These are phyloP conservation scores for Pezicula rhizophila DNA, from an alignment of 2,329 filamentous ascomycete species.

Conservation along the genomic window DNA sequence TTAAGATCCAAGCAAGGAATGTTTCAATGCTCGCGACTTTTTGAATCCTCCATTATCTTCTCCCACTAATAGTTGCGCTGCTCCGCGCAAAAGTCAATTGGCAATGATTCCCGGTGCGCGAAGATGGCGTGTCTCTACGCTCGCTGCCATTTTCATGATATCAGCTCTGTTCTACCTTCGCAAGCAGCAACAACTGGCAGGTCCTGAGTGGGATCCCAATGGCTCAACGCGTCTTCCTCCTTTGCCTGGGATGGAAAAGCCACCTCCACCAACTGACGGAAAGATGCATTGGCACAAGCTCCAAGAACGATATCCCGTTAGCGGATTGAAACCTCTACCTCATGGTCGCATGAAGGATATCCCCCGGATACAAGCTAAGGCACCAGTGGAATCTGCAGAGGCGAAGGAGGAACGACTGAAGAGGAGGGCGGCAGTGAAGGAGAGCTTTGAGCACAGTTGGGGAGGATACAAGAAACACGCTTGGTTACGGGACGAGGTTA, in stretches of 20 bases:
- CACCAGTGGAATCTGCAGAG: conserved; percentile 15
- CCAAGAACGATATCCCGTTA: conserved; percentile 22
- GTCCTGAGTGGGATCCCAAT: conserved; percentile 2
- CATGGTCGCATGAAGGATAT: conserved; percentile 20
- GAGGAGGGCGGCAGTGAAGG: conserved; percentile 20
- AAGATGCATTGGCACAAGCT: conserved; percentile 40
- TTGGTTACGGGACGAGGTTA: conserved; percentile 81
- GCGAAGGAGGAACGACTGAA: conserved; percentile 17
- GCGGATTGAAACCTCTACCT: conserved; percentile 21
- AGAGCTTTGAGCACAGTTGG: conserved; percentile 52
- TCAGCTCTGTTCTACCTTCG: conserved; percentile 19
- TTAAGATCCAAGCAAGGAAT: no score
- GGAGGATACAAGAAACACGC: conserved; percentile 72
- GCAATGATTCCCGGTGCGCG: conserved; percentile 16
- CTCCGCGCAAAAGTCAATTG: background rate
- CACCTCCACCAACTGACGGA: conserved; percentile 46
- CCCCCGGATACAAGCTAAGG: conserved; percentile 19
- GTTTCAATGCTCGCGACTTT: background rate
- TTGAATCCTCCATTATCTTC: background rate
- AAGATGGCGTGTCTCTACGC: conserved; percentile 19
- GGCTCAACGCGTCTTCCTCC: conserved; percentile 14
- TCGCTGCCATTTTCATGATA: conserved; percentile 16
- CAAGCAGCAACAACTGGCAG: background rate
- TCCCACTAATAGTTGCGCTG: background rate
- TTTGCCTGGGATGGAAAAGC: conserved; percentile 49